phyloP scores from a whole-genome alignment of 768 basidiomycete species.

The Rhizopogon salebrosus region DNA sequence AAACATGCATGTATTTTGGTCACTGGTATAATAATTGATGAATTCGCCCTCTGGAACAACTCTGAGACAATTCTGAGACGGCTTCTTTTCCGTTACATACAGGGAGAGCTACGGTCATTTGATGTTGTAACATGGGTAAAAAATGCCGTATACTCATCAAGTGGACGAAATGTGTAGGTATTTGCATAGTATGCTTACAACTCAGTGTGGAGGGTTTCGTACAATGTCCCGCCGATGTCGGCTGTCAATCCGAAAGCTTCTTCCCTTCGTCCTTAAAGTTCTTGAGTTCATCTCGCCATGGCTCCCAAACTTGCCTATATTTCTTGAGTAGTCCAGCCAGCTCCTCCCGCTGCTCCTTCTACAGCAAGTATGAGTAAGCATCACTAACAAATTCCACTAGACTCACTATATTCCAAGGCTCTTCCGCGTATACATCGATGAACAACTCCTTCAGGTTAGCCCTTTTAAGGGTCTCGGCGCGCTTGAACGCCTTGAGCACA shows the following conservation, averaged over 20 bases:
- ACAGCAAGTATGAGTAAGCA: conserved; percentile 1
- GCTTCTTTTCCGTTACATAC: too few relatives aligned
- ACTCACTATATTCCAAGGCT: conserved; percentile 81
- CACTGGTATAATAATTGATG: too few relatives aligned
- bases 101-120: too few relatives aligned
- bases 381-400: conserved; percentile 1
- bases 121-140: too few relatives aligned
- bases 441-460: conserved; percentile 77
- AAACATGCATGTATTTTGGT: too few relatives aligned
- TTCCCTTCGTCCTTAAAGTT: conserved; percentile 73
- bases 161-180: too few relatives aligned
- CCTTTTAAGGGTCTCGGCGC: conserved; percentile 65
- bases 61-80: too few relatives aligned
- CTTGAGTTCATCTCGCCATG: conserved; percentile 75
- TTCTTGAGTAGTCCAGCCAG: conserved; percentile 69
- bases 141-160: too few relatives aligned
- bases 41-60: too few relatives aligned
- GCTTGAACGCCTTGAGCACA: conserved; percentile 74
- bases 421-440: conserved; percentile 82
- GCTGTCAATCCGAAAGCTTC: conserved; percentile 37
- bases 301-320: conserved; percentile 83
- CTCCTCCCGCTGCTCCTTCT: conserved; percentile 85
- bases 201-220: not conserved
- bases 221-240: not conserved
- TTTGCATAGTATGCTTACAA: not conserved